phyloP scores from a whole-genome alignment of 768 basidiomycete genomes.

The Rhizopogon salebrosus region DNA sequence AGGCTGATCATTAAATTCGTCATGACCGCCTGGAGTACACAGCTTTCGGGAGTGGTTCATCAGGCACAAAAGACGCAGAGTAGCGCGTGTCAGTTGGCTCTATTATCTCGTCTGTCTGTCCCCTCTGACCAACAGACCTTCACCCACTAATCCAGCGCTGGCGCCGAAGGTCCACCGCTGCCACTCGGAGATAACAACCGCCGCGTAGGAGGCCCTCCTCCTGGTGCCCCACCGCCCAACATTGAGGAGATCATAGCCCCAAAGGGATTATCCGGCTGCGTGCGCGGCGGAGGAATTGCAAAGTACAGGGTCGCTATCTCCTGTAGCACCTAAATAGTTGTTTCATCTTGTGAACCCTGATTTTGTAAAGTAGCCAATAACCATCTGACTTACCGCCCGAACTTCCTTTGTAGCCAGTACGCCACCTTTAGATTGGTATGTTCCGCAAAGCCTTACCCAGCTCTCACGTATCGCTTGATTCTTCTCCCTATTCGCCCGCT shows the following conservation, averaged over 20 bases:
- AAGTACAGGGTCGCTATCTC: slow-evolving; percentile 79
- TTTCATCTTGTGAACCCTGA: not conserved
- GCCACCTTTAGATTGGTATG: slow-evolving; percentile 73
- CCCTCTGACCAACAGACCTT: slow-evolving; percentile 1
- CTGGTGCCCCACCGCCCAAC: slow-evolving; percentile 65
- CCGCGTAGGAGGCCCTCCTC: slow-evolving; percentile 18
- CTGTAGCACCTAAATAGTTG: slow-evolving; percentile 46
- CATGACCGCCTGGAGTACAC: slow-evolving; percentile 2
- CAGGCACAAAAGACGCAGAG: not conserved
- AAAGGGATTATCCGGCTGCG: slow-evolving; percentile 71
- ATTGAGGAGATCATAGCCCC: slow-evolving; percentile 87
- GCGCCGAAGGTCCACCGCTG: slow-evolving; percentile 23
- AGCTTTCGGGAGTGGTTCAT: no score
- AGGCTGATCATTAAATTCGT: slow-evolving; percentile 10
- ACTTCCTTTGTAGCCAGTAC: slow-evolving; percentile 56
- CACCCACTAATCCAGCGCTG: slow-evolving; percentile 22
- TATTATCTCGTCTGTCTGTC: slow-evolving; percentile 8
- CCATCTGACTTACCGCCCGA: slow-evolving; percentile 47
- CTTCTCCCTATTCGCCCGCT: slow-evolving; percentile 76
- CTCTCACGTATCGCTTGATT: slow-evolving; percentile 72
- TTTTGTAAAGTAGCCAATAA: not conserved
- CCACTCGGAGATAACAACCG: slow-evolving; percentile 24
- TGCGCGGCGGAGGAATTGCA: slow-evolving; percentile 74
- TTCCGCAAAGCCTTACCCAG: slow-evolving; percentile 82
- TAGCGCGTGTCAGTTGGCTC: slow-evolving; percentile 10